These are phyloP conservation scores for Cucumis variabilis DNA, from an alignment of 331 rosid species.

Conservation along the genomic window DNA sequence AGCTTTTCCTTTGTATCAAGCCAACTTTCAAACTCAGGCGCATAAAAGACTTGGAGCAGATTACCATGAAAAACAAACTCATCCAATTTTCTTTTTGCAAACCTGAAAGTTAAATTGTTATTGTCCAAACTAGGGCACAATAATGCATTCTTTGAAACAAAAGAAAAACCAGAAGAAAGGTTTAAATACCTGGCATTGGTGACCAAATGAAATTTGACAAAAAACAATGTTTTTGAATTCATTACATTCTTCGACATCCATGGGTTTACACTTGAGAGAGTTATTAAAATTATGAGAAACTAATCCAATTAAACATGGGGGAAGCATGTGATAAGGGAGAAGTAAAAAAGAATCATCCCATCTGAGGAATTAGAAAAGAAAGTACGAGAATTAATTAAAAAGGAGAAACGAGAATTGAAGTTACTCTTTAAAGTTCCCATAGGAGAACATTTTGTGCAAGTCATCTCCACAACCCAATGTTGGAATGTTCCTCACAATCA, in stretches of 20 bases:
- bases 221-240: slow-evolving; percentile 73
- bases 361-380: background rate
- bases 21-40: slow-evolving; percentile 76
- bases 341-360: too few species aligned
- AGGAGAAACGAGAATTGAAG: slow-evolving; percentile 1
- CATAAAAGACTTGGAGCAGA: slow-evolving; percentile 73
- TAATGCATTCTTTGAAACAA: background rate
- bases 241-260: slow-evolving; percentile 96
- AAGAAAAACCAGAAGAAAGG: background rate
- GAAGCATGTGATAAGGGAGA: too few species aligned
- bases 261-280: slow-evolving; percentile 70
- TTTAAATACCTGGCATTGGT: slow-evolving; percentile 77
- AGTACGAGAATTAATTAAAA: background rate
- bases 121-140: background rate
- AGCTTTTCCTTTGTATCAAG: slow-evolving; percentile 79
- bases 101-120: slow-evolving; percentile 51
- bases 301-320: background rate
- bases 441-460: slow-evolving; percentile 69
- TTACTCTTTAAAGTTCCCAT: slow-evolving; percentile 86
- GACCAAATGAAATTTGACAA: slow-evolving; percentile 75
- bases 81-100: slow-evolving; percentile 87
- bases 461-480: slow-evolving; percentile 89
- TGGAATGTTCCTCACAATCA: slow-evolving; percentile 85
- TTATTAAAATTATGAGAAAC: background rate
- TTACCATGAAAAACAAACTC: slow-evolving; percentile 85